These are phyloP conservation scores for Penicillium canariense DNA, from an alignment of 495 filamentous ascomycete genomes.

Conservation along the genomic window DNA sequence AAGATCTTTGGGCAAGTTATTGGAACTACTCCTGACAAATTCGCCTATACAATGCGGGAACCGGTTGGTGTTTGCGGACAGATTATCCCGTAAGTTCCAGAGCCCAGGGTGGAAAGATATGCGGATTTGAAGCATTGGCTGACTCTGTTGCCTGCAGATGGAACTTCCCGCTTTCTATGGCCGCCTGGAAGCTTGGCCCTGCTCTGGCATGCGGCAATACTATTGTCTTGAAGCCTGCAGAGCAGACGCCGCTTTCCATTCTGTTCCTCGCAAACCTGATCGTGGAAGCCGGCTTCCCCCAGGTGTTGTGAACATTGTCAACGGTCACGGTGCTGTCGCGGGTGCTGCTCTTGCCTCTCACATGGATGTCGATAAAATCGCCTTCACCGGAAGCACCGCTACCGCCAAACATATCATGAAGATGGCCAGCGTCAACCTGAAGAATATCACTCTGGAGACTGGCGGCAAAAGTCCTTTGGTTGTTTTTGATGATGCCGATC, in stretches of 20 bases:
- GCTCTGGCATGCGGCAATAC: conserved; percentile 63
- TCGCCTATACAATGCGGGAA: conserved; percentile 84
- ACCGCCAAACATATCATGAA: conserved; percentile 90
- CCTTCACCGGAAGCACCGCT: conserved; percentile 81
- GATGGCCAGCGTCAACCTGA: conserved; percentile 61
- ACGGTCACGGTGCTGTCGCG: conserved; percentile 72
- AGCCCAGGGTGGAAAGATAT: background rate
- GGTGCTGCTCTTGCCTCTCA: conserved; percentile 77
- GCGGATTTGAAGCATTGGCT: background rate
- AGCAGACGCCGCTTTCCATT: conserved; percentile 84
- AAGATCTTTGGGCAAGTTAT: conserved; percentile 89
- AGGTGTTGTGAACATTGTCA: conserved; percentile 84
- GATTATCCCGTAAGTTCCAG: conserved; percentile 67
- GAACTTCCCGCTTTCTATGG: conserved; percentile 81
- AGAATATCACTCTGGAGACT: conserved; percentile 63
- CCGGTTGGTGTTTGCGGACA: conserved; percentile 88
- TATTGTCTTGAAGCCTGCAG: conserved; percentile 82
- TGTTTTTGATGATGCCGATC: conserved; percentile 81
- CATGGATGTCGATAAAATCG: conserved; percentile 76
- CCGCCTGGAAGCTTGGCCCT: conserved; percentile 80
- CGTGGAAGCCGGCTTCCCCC: conserved; percentile 84
- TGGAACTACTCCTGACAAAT: conserved; percentile 72
- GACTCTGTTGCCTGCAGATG: conserved; percentile 40
- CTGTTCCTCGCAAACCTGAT: conserved; percentile 75
- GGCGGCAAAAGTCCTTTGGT: conserved; percentile 84